phyloP scores from a whole-genome alignment of 257 asterid species.

The Asclepias syriaca region DNA sequence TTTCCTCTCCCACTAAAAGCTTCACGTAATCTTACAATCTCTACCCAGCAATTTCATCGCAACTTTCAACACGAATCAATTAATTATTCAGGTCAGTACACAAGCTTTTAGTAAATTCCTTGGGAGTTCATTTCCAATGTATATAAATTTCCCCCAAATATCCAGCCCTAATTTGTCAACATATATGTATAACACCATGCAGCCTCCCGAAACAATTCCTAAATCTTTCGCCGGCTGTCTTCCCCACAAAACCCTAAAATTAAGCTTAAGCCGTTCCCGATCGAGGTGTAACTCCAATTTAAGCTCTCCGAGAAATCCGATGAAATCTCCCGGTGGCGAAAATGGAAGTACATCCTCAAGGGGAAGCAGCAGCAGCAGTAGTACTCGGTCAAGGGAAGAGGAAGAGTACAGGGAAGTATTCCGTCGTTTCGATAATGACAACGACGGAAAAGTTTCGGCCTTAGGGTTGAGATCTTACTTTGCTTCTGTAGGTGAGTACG shows the following conservation, averaged over 20 bases:
- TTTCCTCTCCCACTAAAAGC: constrained; percentile 21
- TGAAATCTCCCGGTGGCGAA: constrained; percentile 15
- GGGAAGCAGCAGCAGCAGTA: neutral
- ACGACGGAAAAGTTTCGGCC: constrained; percentile 50
- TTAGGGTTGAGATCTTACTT: constrained; percentile 39
- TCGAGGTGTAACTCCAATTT: constrained; percentile 25
- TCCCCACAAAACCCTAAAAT: constrained; percentile 22
- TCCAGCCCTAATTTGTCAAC: no score
- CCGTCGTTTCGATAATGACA: constrained; percentile 49
- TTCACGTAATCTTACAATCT: constrained; percentile 16
- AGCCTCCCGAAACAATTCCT: constrained; percentile 8
- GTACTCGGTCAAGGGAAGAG: constrained; percentile 27
- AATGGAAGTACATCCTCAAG: constrained; percentile 3
- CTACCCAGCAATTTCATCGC: constrained; percentile 20
- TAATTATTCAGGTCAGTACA: neutral
- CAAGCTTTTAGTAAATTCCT: no score
- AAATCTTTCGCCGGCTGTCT: constrained; percentile 26
- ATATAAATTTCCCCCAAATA: constrained; percentile 8
- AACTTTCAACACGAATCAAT: constrained; percentile 2
- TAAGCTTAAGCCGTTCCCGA: constrained; percentile 18
- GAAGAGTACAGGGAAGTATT: constrained; percentile 48
- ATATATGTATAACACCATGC: no score
- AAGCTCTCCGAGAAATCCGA: constrained; percentile 20
- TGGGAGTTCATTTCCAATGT: neutral
- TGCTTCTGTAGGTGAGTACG: constrained; percentile 44